These are phyloP conservation scores for Paramecium pentaurelia DNA, from an alignment of 73 alveolate species.

Conservation along the genomic window DNA sequence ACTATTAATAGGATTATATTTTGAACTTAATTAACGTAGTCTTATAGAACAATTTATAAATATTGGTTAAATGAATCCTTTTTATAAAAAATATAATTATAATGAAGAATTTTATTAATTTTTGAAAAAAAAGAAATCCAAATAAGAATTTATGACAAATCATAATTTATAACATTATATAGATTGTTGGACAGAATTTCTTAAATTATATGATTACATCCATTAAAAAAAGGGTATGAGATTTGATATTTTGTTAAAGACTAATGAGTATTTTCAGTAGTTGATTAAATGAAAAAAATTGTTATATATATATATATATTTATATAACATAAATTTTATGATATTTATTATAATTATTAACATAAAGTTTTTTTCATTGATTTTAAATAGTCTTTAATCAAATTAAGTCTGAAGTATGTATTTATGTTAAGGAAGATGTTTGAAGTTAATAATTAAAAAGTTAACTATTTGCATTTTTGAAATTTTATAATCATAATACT, in stretches of 20 bases:
- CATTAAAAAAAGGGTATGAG: background rate
- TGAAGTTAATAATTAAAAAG: background rate
- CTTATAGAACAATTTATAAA: background rate
- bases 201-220: background rate
- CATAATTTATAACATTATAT: background rate
- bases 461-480: background rate
- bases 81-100: background rate
- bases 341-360: background rate
- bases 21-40: background rate
- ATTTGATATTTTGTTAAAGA: background rate
- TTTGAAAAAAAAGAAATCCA: background rate
- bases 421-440: background rate
- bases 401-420: background rate
- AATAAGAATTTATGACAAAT: background rate
- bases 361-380: background rate
- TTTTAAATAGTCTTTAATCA: background rate
- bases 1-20: background rate
- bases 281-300: background rate
- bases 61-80: background rate
- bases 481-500: background rate
- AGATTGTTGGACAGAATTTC: constrained; percentile 6
- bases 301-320: background rate
- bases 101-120: background rate
- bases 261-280: constrained; percentile 23
- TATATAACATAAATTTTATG: background rate